A percentile compares a stretch with the other conserved stretches of the same genome.
phyloP scores from a whole-genome alignment of 1,284 basidiomycete genomes.

The Sutorius eximius region DNA sequence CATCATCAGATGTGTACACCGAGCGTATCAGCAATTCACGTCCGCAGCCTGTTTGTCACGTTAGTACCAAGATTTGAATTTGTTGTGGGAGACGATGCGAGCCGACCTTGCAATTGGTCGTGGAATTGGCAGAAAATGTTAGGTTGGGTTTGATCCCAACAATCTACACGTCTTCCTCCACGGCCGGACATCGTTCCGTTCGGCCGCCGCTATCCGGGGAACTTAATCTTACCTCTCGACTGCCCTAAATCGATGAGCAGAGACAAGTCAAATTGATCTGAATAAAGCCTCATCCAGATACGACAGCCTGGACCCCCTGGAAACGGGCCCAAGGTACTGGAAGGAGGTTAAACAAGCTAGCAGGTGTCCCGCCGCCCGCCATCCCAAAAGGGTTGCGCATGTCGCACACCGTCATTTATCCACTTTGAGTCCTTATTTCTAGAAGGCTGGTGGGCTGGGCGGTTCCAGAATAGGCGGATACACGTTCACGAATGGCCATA shows the following conservation, averaged over 20 bases:
- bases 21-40: not conserved
- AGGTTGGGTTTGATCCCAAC: not conserved
- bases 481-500: too few species aligned
- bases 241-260: not conserved
- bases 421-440: not conserved
- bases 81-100: not conserved
- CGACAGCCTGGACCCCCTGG: not conserved
- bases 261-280: not conserved
- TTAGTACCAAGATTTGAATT: not conserved
- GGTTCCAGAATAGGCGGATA: too few species aligned
- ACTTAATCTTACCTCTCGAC: not conserved
- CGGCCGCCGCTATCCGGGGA: not conserved
- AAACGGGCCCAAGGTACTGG: not conserved
- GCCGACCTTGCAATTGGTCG: not conserved
- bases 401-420: not conserved
- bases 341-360: not conserved
- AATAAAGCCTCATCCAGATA: not conserved
- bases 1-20: not conserved
- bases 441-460: not conserved
- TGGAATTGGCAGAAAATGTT: not conserved
- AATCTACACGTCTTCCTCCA: not conserved
- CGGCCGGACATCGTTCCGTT: not conserved
- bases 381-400: too few species aligned
- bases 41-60: not conserved
- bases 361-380: too few species aligned